Evolutionary conservation across 257 asterid genomes (phyloP).

Genomic region (Gentiana straminea): DNA sequence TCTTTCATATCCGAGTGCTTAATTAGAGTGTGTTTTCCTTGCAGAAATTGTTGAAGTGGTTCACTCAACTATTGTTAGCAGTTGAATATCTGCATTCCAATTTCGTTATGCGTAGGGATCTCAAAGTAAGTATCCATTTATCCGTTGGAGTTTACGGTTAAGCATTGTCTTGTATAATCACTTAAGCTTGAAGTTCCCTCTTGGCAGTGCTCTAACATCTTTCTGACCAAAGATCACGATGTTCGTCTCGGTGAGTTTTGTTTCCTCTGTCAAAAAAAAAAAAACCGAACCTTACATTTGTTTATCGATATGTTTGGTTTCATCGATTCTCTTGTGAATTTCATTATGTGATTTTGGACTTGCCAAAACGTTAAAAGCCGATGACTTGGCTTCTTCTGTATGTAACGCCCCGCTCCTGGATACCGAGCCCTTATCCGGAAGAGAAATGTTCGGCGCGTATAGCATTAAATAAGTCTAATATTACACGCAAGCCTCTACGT

Average conservation of each 20-base stretch:
- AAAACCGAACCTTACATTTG: no score
- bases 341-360: no score
- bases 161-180: slow-evolving; percentile 7
- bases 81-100: slow-evolving; percentile 96
- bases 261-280: slow-evolving; percentile 4
- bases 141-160: slow-evolving; percentile 3
- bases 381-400: no score
- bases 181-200: slow-evolving; percentile 17
- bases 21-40: slow-evolving; percentile 9
- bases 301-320: no score
- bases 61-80: slow-evolving; percentile 80
- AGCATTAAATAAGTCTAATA: no score
- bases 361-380: no score
- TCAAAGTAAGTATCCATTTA: slow-evolving; percentile 38
- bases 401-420: no score
- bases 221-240: slow-evolving; percentile 88
- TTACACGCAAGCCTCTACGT: no score
- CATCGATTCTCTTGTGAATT: no score
- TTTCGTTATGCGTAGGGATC: slow-evolving; percentile 89
- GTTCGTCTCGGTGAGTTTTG: slow-evolving; percentile 78
- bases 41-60: slow-evolving; percentile 94
- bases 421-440: no score
- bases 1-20: slow-evolving; percentile 2
- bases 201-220: slow-evolving; percentile 93
- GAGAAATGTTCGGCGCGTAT: no score